Percentiles rank a stretch among this genome's conserved stretches.
Evolutionary conservation across 768 basidiomycete species (phyloP).

Genomic region (Naematelia aurantialba): DNA sequence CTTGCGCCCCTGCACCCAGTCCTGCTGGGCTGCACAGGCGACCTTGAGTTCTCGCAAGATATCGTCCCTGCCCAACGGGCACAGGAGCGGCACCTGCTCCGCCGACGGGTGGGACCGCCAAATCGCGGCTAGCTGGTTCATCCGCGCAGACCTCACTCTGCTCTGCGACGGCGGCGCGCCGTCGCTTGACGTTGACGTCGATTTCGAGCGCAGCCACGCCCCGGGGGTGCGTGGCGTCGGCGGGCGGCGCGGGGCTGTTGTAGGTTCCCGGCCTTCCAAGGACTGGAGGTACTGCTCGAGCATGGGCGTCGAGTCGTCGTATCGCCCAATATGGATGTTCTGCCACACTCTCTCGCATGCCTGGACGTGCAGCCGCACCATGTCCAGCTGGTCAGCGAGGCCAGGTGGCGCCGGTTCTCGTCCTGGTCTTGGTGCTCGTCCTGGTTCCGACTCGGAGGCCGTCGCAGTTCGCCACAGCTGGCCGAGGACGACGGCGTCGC

Average conservation of each 20-base stretch:
- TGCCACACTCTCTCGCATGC: slow-evolving; percentile 17
- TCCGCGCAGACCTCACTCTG: slow-evolving; percentile 10
- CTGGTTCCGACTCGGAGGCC: no score
- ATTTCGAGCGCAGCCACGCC: slow-evolving; percentile 9
- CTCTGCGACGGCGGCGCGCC: no score
- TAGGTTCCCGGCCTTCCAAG: neutral
- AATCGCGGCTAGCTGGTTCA: slow-evolving; percentile 22
- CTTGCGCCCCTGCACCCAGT: neutral
- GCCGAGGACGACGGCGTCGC: slow-evolving; percentile 3
- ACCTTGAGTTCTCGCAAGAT: slow-evolving; percentile 21
- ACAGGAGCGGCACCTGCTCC: slow-evolving; percentile 11
- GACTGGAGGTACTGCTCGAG: slow-evolving; percentile 2
- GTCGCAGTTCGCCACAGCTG: neutral
- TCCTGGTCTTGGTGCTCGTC: no score
- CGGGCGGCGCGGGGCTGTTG: neutral
- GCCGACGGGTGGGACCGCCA: slow-evolving; percentile 15
- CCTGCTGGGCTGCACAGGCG: slow-evolving; percentile 17
- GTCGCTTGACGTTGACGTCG: neutral
- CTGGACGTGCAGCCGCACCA: slow-evolving; percentile 21
- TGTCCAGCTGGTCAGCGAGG: slow-evolving; percentile 6
- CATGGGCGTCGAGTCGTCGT: slow-evolving; percentile 1
- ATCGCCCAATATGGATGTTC: neutral
- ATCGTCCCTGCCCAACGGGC: slow-evolving; percentile 5
- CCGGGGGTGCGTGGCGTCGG: neutral
- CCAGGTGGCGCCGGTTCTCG: no score